Evolutionary conservation across 805 yeast species (phyloP).

Genomic region (Candida awuae): DNA sequence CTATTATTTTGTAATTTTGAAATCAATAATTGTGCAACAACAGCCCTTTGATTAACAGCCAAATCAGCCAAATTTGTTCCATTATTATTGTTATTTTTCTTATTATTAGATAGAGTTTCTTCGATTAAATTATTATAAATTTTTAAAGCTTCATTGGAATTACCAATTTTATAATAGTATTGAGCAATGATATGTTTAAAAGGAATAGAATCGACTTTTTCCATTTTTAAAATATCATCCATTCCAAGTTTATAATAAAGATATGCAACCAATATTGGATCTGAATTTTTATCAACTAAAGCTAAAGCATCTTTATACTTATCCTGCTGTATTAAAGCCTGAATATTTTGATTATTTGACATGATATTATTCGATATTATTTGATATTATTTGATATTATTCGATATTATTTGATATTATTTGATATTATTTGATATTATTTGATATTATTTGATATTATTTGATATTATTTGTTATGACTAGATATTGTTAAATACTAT

Average conservation of each 20-base stretch:
- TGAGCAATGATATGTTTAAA: slow-evolving; percentile 46
- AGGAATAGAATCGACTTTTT: slow-evolving; percentile 26
- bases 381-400: no score
- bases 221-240: slow-evolving; percentile 9
- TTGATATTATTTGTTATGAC: no score
- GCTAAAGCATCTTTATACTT: slow-evolving; percentile 39
- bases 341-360: no score
- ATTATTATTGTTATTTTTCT: slow-evolving; percentile 21
- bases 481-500: no score
- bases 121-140: slow-evolving; percentile 37
- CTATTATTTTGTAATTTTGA: slow-evolving; percentile 12
- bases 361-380: no score
- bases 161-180: slow-evolving; percentile 41
- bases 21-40: slow-evolving; percentile 46
- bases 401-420: no score
- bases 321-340: slow-evolving; percentile 52
- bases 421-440: no score
- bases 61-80: slow-evolving; percentile 45
- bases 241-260: slow-evolving; percentile 45
- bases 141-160: slow-evolving; percentile 36
- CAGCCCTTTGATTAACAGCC: slow-evolving; percentile 59
- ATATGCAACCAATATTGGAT: slow-evolving; percentile 45
- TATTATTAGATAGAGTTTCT: slow-evolving; percentile 9
- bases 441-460: no score
- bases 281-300: neutral